Conservation (phyloP, 2,329 filamentous ascomycete species). For the Xylaria sp. region DNA sequence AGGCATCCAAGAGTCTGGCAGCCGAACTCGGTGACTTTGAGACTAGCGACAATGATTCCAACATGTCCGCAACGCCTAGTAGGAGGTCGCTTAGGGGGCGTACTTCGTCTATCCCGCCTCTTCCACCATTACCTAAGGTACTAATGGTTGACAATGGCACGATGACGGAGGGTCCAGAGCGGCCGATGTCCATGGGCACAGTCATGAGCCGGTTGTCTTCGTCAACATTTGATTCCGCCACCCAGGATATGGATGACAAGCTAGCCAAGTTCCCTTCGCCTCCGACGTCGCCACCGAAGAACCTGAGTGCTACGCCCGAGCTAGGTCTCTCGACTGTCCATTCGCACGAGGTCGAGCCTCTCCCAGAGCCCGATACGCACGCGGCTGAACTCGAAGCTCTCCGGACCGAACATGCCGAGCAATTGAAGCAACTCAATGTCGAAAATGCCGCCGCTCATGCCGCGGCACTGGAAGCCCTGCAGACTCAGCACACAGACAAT, state of each 20-base stretch:
- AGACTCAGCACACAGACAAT: constrained; percentile 29
- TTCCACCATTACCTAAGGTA: constrained; percentile 54
- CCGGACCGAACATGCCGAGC: constrained; percentile 31
- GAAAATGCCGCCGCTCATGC: constrained; percentile 31
- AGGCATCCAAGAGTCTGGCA: constrained; percentile 76
- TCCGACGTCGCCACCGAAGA: constrained; percentile 44
- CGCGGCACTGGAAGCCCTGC: constrained; percentile 28
- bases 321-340: constrained; percentile 51
- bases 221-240: constrained; percentile 54
- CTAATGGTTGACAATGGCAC: constrained; percentile 63
- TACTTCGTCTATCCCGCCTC: constrained; percentile 48
- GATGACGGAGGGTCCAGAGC: constrained; percentile 56
- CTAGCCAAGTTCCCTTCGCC: constrained; percentile 59
- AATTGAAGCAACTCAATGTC: constrained; percentile 26
- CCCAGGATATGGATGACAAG: constrained; percentile 56
- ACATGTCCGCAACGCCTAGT: constrained; percentile 57
- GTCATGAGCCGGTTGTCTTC: constrained; percentile 50
- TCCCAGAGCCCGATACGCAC: constrained; percentile 27
- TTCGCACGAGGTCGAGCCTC: constrained; percentile 45
- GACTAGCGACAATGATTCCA: constrained; percentile 73
- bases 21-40: constrained; percentile 85
- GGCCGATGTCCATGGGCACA: constrained; percentile 48
- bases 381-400: constrained; percentile 42
- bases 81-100: constrained; percentile 49
- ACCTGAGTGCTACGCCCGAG: constrained; percentile 37